Evolutionary conservation across 257 asterid genomes (phyloP).

Genomic region (Petunia secreta): DNA sequence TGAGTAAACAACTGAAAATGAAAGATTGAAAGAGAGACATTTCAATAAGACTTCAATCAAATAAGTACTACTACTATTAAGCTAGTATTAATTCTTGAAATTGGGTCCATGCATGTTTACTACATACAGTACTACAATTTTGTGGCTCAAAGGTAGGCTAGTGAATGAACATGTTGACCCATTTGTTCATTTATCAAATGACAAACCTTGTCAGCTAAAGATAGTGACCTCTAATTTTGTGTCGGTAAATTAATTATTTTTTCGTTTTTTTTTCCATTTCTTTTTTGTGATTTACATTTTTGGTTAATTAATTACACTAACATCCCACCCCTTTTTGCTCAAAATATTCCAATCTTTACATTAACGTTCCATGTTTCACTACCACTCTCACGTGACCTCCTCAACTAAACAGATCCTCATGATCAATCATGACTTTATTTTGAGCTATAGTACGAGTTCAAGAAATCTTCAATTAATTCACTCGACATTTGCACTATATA

Average conservation of each 20-base stretch:
- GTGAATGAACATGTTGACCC: slow-evolving; percentile 51
- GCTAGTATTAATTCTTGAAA: neutral
- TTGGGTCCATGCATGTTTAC: slow-evolving; percentile 17
- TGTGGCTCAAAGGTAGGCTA: slow-evolving; percentile 39
- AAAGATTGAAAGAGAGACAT: neutral
- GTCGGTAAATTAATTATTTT: neutral
- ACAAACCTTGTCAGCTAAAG: neutral
- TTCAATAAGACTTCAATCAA: slow-evolving; percentile 1
- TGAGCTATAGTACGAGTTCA: neutral
- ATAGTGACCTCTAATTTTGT: slow-evolving; percentile 19
- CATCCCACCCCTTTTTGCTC: neutral
- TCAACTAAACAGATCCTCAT: neutral
- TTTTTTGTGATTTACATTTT: neutral
- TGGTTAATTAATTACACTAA: slow-evolving; percentile 12
- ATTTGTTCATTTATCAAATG: slow-evolving; percentile 22
- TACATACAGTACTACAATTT: slow-evolving; percentile 31
- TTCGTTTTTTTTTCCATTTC: neutral
- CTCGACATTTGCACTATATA: neutral
- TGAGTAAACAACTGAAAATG: slow-evolving; percentile 13
- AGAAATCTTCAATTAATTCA: slow-evolving; percentile 15
- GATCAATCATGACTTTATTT: neutral
- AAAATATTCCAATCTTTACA: neutral
- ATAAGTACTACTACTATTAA: neutral
- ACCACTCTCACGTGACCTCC: slow-evolving; percentile 8
- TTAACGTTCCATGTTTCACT: slow-evolving; percentile 7